These are phyloP conservation scores for Pseudofabraea citricarpa DNA, from an alignment of 2,329 filamentous ascomycete species.

Conservation along the genomic window DNA sequence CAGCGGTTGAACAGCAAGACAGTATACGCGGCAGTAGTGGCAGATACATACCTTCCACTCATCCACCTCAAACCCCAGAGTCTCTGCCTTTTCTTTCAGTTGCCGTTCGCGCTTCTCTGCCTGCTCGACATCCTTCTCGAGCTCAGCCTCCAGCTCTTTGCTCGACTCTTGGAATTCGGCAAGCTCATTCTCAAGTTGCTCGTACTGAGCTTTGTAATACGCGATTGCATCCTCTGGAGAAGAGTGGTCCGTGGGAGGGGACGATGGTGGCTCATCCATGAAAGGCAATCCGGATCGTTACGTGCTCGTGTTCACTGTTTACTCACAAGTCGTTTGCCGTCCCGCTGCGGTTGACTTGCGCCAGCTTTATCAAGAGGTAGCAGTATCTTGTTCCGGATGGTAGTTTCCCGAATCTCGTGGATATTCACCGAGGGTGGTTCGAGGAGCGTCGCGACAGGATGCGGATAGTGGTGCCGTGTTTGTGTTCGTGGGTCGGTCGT, in stretches of 20 bases:
- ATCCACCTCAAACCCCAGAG: conserved; percentile 81
- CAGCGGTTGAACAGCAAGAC: conserved; percentile 4
- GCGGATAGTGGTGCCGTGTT: too few relatives aligned
- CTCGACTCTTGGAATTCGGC: conserved; percentile 92
- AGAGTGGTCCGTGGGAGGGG: conserved; percentile 51
- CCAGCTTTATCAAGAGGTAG: too few relatives aligned
- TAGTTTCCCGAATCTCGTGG: too few relatives aligned
- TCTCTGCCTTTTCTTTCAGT: conserved; percentile 82
- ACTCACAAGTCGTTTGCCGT: too few relatives aligned
- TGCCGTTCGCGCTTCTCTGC: conserved; percentile 89
- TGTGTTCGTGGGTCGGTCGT: too few relatives aligned
- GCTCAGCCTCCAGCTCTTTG: conserved; percentile 86
- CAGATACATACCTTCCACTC: conserved; percentile 86
- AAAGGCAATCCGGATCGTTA: conserved; percentile 8
- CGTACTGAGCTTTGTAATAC: conserved; percentile 97
- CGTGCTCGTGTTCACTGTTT: too few relatives aligned
- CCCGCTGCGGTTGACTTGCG: too few relatives aligned
- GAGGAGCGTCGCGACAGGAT: too few relatives aligned
- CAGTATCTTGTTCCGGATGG: too few relatives aligned
- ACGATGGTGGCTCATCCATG: conserved; percentile 52
- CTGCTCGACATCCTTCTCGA: conserved; percentile 93
- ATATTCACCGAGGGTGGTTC: too few relatives aligned
- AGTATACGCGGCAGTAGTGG: background rate
- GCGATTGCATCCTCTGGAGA: conserved; percentile 70
- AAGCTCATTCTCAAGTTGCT: conserved; percentile 84